Conservation (phyloP, 225 moss, liverwort and hornwort genomes). For the Rhytidiadelphus loreus region DNA sequence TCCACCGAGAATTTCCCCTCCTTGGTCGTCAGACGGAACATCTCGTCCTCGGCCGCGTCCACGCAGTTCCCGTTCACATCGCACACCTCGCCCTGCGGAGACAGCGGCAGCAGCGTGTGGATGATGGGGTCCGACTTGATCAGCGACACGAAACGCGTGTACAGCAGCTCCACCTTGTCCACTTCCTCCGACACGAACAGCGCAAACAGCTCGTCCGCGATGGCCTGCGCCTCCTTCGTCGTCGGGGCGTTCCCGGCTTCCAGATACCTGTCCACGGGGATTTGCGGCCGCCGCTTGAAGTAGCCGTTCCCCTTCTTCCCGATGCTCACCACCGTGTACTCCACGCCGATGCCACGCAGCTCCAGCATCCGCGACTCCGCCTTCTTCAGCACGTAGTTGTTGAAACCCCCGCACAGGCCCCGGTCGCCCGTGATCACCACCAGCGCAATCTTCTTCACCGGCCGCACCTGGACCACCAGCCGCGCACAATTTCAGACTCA, state of each 20-base stretch:
- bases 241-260: constrained; percentile 61
- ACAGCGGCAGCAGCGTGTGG: constrained; percentile 76
- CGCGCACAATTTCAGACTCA: background rate
- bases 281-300: constrained; percentile 61
- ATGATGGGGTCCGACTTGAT: constrained; percentile 84
- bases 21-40: constrained; percentile 74
- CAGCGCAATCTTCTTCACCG: constrained; percentile 58
- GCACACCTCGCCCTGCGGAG: constrained; percentile 78
- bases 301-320: constrained; percentile 78
- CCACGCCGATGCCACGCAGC: constrained; percentile 42
- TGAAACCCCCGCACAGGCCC: constrained; percentile 75
- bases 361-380: constrained; percentile 62
- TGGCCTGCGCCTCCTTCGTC: constrained; percentile 78
- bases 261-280: constrained; percentile 44
- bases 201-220: constrained; percentile 76
- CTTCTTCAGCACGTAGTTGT: constrained; percentile 71
- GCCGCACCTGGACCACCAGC: constrained; percentile 28
- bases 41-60: constrained; percentile 80
- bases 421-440: constrained; percentile 78
- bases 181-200: constrained; percentile 88
- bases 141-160: constrained; percentile 86
- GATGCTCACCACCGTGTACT: constrained; percentile 53
- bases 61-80: constrained; percentile 65
- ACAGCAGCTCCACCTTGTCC: constrained; percentile 98
- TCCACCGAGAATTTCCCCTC: constrained; percentile 75